Evolutionary conservation across 345 rosid genomes (phyloP).

Genomic region (Nephelium lappaceum): DNA sequence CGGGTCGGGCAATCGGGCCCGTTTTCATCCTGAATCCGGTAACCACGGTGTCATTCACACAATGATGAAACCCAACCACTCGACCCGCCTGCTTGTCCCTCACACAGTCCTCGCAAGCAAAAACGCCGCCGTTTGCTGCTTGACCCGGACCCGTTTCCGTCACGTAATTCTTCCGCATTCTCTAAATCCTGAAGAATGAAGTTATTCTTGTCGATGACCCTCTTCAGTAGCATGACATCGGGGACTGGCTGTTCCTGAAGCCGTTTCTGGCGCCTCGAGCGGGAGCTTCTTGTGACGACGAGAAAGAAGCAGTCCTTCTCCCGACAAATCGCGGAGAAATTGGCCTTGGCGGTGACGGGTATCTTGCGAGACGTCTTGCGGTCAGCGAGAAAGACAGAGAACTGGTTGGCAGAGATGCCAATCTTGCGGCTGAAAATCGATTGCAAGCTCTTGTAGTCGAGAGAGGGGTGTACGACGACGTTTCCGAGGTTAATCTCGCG

Average conservation of each 20-base stretch:
- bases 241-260: not conserved
- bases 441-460: slow-evolving; percentile 37
- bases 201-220: slow-evolving; percentile 13
- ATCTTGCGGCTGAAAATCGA: slow-evolving; percentile 35
- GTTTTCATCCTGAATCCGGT: slow-evolving; percentile 46
- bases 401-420: slow-evolving; percentile 48
- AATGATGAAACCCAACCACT: slow-evolving; percentile 44
- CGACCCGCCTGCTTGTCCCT: slow-evolving; percentile 21
- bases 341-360: slow-evolving; percentile 37
- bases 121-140: slow-evolving; percentile 7
- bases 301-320: slow-evolving; percentile 31
- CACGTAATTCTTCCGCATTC: slow-evolving; percentile 38
- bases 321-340: slow-evolving; percentile 39
- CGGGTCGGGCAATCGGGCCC: slow-evolving; percentile 62
- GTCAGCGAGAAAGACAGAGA: slow-evolving; percentile 39
- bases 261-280: slow-evolving; percentile 37
- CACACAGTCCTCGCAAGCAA: slow-evolving; percentile 43
- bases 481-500: slow-evolving; percentile 39
- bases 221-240: slow-evolving; percentile 42
- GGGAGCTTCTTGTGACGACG: slow-evolving; percentile 36
- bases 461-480: slow-evolving; percentile 30
- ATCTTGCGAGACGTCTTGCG: slow-evolving; percentile 16
- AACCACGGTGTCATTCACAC: slow-evolving; percentile 47
- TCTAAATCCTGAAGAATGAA: not conserved
- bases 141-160: slow-evolving; percentile 23